Evolutionary conservation across 202 grass and related monocot species (phyloP).

Genomic region (Elaeis oleifera): DNA sequence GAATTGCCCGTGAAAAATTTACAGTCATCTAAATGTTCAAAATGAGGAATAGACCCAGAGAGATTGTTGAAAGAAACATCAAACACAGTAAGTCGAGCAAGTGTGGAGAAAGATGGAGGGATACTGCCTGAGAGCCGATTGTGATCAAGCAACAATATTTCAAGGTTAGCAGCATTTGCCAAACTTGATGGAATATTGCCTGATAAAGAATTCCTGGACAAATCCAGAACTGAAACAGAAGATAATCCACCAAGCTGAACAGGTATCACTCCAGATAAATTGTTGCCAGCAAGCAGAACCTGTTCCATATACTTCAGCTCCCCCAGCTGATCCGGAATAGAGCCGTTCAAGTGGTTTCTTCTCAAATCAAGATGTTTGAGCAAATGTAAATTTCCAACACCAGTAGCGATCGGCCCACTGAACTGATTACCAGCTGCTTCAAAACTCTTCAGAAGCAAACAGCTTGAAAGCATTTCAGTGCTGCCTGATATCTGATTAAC

Average conservation of each 20-base stretch:
- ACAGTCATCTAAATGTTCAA: constrained; percentile 35
- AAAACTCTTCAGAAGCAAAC: constrained; percentile 31
- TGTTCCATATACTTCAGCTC: background rate
- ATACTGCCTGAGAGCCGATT: constrained; percentile 52
- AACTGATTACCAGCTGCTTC: constrained; percentile 41
- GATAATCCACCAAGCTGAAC: constrained; percentile 25
- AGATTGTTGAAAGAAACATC: constrained; percentile 65
- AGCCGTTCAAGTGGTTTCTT: constrained; percentile 5
- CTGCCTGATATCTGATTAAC: constrained; percentile 37
- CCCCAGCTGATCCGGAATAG: constrained; percentile 2
- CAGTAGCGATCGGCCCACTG: constrained; percentile 22
- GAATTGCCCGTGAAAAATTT: constrained; percentile 41
- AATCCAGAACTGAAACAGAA: constrained; percentile 38
- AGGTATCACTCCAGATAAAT: constrained; percentile 38
- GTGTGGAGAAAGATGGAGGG: constrained; percentile 34
- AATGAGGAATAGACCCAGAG: constrained; percentile 52
- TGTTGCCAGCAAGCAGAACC: constrained; percentile 27
- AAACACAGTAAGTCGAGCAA: constrained; percentile 25
- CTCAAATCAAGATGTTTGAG: constrained; percentile 35
- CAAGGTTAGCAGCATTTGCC: constrained; percentile 23
- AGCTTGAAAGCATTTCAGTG: constrained; percentile 32
- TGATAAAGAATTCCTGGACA: constrained; percentile 39
- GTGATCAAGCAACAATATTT: constrained; percentile 42
- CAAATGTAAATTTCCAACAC: constrained; percentile 26
- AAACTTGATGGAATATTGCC: constrained; percentile 38